Evolutionary conservation across 768 basidiomycete species (phyloP), one percentile per base, ranked within the genome.

Genomic region (Suillus discolor): DNA sequence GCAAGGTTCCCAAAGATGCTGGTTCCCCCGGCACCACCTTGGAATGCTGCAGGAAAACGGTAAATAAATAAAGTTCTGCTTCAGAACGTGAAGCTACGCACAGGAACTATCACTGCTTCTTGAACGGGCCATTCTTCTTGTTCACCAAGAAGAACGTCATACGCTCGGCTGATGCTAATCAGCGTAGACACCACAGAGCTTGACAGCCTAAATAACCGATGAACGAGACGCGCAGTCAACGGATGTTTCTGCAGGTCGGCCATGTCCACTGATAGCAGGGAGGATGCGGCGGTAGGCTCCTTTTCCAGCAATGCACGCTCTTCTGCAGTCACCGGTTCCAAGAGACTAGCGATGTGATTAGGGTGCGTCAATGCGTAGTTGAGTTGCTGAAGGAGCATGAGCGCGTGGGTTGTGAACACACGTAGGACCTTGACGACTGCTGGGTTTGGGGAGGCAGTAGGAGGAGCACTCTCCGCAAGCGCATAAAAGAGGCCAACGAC

Each of bases 311-410:
- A 81, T 0, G 77, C 77, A 8, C 90, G 85, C 70, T 97, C 96
- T 13, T 94, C 93, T 2, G 84, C 74, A 0, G 91, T 90, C 16
- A 92, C 82, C 7, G 94, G 90, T 65, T 96, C 93, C 69, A 96
- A 81, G 34, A 93, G 81, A 68, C 89, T 89, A 1, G 90, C 88
- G 15, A 97, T 84, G 70, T 95, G 90, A 71, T 96, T 92, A 8
- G 96, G 96, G 75, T 98, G 96, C 0, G 93, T 90, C 57, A 97
- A 82, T 0, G 93, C 92, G 69, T 96, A 95, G 75, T 95, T 96
- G 67, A 97, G 78, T 68, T 95, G 92, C 72, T 95, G 94, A 1
- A 97, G 81, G 31, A 97, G 85, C 39, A 87, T 80, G 23, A 96
- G 77, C 0, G 90, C 88, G 66, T 87, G 87, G 0, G 81, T 81